Evolutionary conservation across 2,329 filamentous ascomycete species (phyloP), one percentile per base, ranked within the genome.

Genomic region (Xylariaceae sp.): DNA sequence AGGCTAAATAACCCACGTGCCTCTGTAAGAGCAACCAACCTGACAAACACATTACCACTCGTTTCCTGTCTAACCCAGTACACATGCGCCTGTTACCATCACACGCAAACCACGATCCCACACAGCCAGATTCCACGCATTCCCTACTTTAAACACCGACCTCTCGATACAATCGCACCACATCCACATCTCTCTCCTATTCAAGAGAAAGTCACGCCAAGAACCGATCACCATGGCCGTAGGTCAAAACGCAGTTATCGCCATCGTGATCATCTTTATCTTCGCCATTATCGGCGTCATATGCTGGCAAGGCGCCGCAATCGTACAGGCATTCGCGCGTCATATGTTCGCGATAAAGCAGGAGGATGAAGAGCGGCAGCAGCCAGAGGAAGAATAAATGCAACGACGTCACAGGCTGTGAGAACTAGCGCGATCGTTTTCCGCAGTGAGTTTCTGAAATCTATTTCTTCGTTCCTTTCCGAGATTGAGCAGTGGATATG

Each of bases 251-350:
- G 59, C 61, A 3, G 59, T 56, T 10, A 64, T 71, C 51, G 65
- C 63, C 18, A 36, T 71, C 7, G 54, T 65, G 1, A 55, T 73
- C 19, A 37, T 69, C 39, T 50, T 67, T 49, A 34, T 70, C 16
- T 43, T 67, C 42, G 13, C 57, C 2, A 40, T 60, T 40, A 47
- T 64, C 52, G 55, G 43, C 5, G 2, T 64, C 13, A 29, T 61
- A 2, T 37, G 53, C 45, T 69, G 62, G 52, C 60, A 61, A 32
- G 65, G 63, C 13, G 55, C 62, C 51, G 53, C 43, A 15, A 40
- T 60, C 15, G 57, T 68, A 46, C 41, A 52, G 5, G 10, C 22
- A 5, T 68, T 71, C 57, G 65, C 63, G 2, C 42, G 44, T 15
- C 26, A 49, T 1, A 65, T 70, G 59, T 61, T 62, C 57, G 47